Conservation (phyloP, 176 grass and related monocot species). For the Triticum timopheevii region DNA sequence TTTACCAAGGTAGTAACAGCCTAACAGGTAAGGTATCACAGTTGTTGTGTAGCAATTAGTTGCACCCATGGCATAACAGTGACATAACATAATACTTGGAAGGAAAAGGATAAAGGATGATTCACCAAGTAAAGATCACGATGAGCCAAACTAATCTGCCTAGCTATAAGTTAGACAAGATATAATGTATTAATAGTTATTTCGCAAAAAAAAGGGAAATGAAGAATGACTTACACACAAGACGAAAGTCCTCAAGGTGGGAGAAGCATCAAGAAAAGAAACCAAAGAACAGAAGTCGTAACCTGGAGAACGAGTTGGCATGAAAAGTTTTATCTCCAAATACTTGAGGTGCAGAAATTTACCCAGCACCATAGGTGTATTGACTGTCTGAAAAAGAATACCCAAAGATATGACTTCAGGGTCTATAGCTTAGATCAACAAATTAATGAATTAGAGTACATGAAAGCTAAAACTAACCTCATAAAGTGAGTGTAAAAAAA, state of each 20-base stretch:
- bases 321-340: conserved; percentile 21
- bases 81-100: not conserved
- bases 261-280: conserved; percentile 29
- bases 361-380: not conserved
- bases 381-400: not conserved
- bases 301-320: not conserved
- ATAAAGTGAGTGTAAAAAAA: not conserved
- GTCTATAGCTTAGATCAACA: not conserved
- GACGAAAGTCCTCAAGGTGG: conserved; percentile 9
- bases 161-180: not conserved
- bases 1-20: not conserved
- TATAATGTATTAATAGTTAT: not conserved
- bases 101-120: not conserved
- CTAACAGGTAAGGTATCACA: not conserved
- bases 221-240: conserved; percentile 15
- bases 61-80: not conserved
- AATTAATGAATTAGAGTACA: not conserved
- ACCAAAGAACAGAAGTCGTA: not conserved
- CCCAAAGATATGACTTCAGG: not conserved
- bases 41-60: not conserved
- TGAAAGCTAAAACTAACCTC: not conserved
- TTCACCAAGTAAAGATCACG: not conserved
- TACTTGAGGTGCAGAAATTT: conserved; percentile 27
- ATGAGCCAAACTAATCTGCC: not conserved
- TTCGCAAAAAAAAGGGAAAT: not conserved